These are phyloP conservation scores for Galerina marginata DNA, from an alignment of 768 basidiomycete genomes.

Conservation along the genomic window DNA sequence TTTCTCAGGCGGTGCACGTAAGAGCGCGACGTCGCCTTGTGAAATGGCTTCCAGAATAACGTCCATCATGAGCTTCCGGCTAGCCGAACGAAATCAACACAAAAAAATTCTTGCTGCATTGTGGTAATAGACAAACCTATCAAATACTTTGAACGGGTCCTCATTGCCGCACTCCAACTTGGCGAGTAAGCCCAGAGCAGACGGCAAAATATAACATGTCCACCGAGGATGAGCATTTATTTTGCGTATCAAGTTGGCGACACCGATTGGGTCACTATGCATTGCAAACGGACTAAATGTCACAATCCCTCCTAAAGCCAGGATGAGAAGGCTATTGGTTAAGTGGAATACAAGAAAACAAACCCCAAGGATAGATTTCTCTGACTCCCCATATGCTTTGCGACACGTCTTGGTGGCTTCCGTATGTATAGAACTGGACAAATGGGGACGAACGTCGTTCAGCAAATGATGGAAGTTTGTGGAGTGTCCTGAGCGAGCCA, in stretches of 20 bases:
- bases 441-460: conserved; percentile 50
- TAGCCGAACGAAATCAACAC: conserved; percentile 21
- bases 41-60: conserved; percentile 54
- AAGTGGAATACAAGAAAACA: conserved; percentile 19
- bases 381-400: conserved; percentile 62
- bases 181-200: conserved; percentile 62
- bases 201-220: conserved; percentile 70
- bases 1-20: conserved; percentile 52
- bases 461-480: conserved; percentile 53
- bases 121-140: conserved; percentile 31
- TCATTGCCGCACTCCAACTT: conserved; percentile 40
- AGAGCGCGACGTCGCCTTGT: conserved; percentile 59
- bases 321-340: not conserved
- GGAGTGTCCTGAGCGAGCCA: conserved; percentile 54
- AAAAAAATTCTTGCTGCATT: not conserved
- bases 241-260: conserved; percentile 53
- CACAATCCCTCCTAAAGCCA: conserved; percentile 65
- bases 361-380: conserved; percentile 74
- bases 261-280: conserved; percentile 53
- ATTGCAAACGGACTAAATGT: conserved; percentile 73
- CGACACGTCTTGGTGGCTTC: conserved; percentile 60
- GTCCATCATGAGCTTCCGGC: conserved; percentile 44
- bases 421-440: conserved; percentile 70
- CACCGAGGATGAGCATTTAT: conserved; percentile 68
- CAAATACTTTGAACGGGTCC: conserved; percentile 47